Evolutionary conservation across 2,329 filamentous ascomycete species (phyloP), one percentile per base, ranked within the genome.

Genomic region (Exophiala mesophila): DNA sequence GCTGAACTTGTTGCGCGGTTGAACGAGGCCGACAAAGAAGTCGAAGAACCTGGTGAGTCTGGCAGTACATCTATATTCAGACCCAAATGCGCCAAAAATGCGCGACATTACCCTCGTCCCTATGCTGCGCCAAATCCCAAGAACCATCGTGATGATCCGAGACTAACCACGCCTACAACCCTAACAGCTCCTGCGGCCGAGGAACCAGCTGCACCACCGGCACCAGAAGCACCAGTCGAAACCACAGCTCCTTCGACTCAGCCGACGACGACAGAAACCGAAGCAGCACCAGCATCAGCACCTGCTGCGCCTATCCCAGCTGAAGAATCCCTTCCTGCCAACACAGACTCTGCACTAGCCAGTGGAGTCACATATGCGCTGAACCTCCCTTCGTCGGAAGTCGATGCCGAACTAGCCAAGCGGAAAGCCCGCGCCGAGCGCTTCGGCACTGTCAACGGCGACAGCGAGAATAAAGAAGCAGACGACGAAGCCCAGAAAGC

Each of bases 361-460:
- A 44, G 45, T 20, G 41, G 50, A 1, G 41, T 39, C 16, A 41
- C 65, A 42, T 72, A 64, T 53, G 62, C 63, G 6, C 60, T 63
- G 16, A 63, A 67, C 17, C 61, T 72, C 13, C 62, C 68, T 7
- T 54, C 63, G 12, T 67, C 69, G 5, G 63, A 68, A 40, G 39
- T 70, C 17, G 69, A 72, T 47, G 61, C 61, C 29, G 70, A 73
- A 42, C 47, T 72, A 51, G 64, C 59, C 42, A 72, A 70, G 59
- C 68, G 70, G 47, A 70, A 69, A 55, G 64, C 65, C 26, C 68
- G 70, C 38, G 70, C 70, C 9, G 68, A 66, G 48, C 69, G 71
- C 44, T 73, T 73, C 49, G 69, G 69, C 13, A 40, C 40, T 16
- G 32, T 29, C 17, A 60, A 62, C 13, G 54, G 60, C 0, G 56